Base-by-base conservation (phyloP, 2,329 filamentous ascomycete species). In the Apiospora hydei region DNA sequence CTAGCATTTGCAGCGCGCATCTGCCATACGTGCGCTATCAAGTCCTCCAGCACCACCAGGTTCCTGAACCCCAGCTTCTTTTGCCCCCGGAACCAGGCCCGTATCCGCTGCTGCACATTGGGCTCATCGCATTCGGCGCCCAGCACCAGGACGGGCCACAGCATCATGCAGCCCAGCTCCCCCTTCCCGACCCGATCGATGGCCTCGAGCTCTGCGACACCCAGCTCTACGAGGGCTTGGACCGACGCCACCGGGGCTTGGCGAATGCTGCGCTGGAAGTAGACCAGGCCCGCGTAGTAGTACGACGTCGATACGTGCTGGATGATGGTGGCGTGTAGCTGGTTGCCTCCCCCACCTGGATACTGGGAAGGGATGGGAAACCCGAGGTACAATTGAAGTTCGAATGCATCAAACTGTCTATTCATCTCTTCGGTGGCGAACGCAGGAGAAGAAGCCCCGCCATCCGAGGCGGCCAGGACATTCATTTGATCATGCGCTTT, bases 131-230 rank as follows among this genome's bases (percentile, higher is more conserved):
- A 83, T 68, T 82, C 81, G 6, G 80, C 80, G 3, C 79, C 81
- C 4, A 82, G 75, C 1, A 82, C 78, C 46, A 83, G 77, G 4
- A 77, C 78, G 1, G 81, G 80, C 81, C 81, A 83, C 43, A 82
- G 77, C 71, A 82, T 80, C 24, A 82, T 78, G 70, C 77, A 80
- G 3, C 81, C 81, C 1, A 78, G 76, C 24, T 74, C 73, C 8
- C 79, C 78, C 26, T 76, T 75, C 1, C 77, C 79, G 0, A 79
- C 73, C 5, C 43, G 67, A 69, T 81, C 81, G 10, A 81, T 78
- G 0, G 78, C 77, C 71, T 82, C 80, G 18, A 82, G 73, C 34
- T 82, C 78, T 21, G 73, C 44, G 0, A 82, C 74, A 0, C 79
- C 81, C 26, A 77, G 77, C 61, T 78, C 78, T 3, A 82, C 79